Conservation (phyloP, 78 protist species). For the slime mould (Dictyostelium discoideum) region DNA sequence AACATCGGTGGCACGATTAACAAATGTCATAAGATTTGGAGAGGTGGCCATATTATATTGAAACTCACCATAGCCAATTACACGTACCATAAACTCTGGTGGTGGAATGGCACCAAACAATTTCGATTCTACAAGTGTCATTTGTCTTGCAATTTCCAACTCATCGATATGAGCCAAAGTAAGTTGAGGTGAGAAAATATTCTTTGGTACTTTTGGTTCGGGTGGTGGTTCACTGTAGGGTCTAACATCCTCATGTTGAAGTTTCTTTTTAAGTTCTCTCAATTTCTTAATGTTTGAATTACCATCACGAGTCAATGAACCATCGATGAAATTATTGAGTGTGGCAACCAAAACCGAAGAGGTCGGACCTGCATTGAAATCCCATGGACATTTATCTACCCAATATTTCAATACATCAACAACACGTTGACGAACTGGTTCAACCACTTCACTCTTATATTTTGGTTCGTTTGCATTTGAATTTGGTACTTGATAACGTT, state of each 20-base stretch:
- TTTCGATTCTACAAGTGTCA: constrained; percentile 59
- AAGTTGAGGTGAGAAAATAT: constrained; percentile 70
- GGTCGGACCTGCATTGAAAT: constrained; percentile 40
- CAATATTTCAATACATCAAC: constrained; percentile 53
- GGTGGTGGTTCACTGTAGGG: constrained; percentile 63
- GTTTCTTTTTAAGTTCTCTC: neutral
- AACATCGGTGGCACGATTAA: constrained; percentile 44
- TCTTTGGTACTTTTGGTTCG: constrained; percentile 76
- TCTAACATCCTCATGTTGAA: neutral
- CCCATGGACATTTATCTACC: constrained; percentile 80
- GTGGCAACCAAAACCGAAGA: constrained; percentile 46
- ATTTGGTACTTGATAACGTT: constrained; percentile 48
- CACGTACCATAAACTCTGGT: constrained; percentile 64
- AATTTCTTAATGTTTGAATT: constrained; percentile 26
- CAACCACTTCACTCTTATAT: constrained; percentile 22
- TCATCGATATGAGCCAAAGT: constrained; percentile 52
- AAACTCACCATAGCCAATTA: constrained; percentile 61
- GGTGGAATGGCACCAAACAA: constrained; percentile 60
- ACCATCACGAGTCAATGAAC: constrained; percentile 60
- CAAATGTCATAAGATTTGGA: constrained; percentile 39
- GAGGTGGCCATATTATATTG: constrained; percentile 63
- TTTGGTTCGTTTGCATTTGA: neutral
- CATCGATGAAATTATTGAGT: constrained; percentile 63
- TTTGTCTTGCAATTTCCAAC: constrained; percentile 68
- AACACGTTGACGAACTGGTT: constrained; percentile 29